Conservation (phyloP, 148 eudicot species). For the Euryodendron excelsum region DNA sequence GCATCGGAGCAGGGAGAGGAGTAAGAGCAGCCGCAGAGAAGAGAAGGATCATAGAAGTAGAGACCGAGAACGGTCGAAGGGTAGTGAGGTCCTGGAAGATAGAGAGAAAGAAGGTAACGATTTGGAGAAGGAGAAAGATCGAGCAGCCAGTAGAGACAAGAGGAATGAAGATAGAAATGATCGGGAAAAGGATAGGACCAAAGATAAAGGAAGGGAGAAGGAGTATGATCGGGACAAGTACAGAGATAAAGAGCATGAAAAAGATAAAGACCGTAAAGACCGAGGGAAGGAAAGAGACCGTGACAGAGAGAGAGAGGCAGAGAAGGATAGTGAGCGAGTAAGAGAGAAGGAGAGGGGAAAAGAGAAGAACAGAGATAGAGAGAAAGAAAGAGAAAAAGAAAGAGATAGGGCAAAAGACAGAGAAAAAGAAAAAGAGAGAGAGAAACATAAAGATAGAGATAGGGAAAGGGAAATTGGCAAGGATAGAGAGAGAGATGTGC, state of each 20-base stretch:
- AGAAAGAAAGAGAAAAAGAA: constrained; percentile 47
- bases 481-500: constrained; percentile 38
- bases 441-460: constrained; percentile 48
- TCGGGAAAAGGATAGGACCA: constrained; percentile 35
- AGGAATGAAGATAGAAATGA: constrained; percentile 65
- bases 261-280: constrained; percentile 44
- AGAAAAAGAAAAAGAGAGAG: too few species aligned
- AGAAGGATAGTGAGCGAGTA: constrained; percentile 50
- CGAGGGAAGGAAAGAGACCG: constrained; percentile 42
- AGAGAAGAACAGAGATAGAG: constrained; percentile 38
- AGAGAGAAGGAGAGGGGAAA: constrained; percentile 50
- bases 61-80: constrained; percentile 58
- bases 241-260: constrained; percentile 33
- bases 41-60: constrained; percentile 66
- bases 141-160: constrained; percentile 43
- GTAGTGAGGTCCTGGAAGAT: constrained; percentile 36
- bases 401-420: too few species aligned
- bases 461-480: constrained; percentile 51
- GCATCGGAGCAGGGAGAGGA: constrained; percentile 70
- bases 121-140: constrained; percentile 41
- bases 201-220: constrained; percentile 29
- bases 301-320: constrained; percentile 45
- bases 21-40: constrained; percentile 64
- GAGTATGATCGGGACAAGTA: constrained; percentile 36
- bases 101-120: constrained; percentile 44